Evolutionary conservation across 306 rosid species (phyloP), one percentile per base, ranked within the genome.

Genomic region (Dicorynia guianensis): DNA sequence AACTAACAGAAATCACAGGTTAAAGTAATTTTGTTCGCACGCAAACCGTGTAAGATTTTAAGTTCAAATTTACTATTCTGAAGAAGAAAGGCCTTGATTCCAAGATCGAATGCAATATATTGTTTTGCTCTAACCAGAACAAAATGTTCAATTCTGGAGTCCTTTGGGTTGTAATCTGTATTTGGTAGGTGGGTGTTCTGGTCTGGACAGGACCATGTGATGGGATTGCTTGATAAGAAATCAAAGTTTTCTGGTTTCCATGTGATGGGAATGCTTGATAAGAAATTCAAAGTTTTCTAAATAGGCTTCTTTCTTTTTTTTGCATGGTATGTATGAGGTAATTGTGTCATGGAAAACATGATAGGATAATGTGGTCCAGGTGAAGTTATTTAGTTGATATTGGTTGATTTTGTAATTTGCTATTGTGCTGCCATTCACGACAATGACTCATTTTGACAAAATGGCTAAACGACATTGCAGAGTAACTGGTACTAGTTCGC

Each of bases 361-460:
- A 63, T 61, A 69, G 48, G 68, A 80, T 70, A 74, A 60, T 58
- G 87, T 77, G 89, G 84, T 80, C 89, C 89, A 77, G 15, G 52
- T 72, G 33, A 71, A 63, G 78, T 40, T 63, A 53, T 72, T 67
- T 48, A 50, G 19, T 46, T 57, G 20, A 11, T 70, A 67, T 67
- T 1, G 65, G 69, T 42, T 54, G 69, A 76, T 47, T 42, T 71
- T 65, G 44, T 38, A 65, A 62, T 38, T 73, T 36, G 67, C 44
- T 78, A 57, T 43, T 69, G 59, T 46, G 64, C 69, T 49, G 10
- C 67, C 70, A 53, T 56, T 81, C 83, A 76, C 20, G 79, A 72
- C 11, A 76, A 30, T 34, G 78, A 84, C 73, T 25, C 61, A 17
- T 17, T 64, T 72, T 72, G 57, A 71, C 57, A 76, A 80, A 78